Base-by-base conservation (phyloP, 257 asterid species). In the Capsicum baccatum region DNA sequence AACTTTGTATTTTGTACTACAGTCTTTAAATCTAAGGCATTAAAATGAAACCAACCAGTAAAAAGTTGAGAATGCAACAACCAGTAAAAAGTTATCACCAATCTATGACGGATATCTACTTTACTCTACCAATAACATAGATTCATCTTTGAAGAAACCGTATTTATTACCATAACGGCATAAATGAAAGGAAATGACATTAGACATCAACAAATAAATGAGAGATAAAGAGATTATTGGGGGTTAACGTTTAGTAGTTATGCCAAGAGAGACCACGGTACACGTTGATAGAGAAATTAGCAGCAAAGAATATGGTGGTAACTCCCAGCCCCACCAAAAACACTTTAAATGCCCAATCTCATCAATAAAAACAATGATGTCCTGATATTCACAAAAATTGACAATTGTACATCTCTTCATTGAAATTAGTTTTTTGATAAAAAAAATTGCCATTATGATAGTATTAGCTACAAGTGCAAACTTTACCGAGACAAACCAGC, bases 231-330 rank as follows among this genome's bases (percentile, higher is more conserved):
- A 4, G 42, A 39, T 39, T 39, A 39, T 39, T 39, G 42, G 15
- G 6, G 60, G 3, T 59, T 59, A 94, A 97, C 91, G 91, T 74
- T 87, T 95, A 97, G 55, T 93, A 91, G 33, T 86, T 85, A 87
- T 94, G 98, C 99, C 99, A 94, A 84, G 96, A 86, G 68, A 94
- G 91, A 73, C 98, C 98, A 33, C 99, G 98, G 88, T 93, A 96
- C 79, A 94, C 95, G 87, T 96, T 96, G 87, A 90, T 79, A 69
- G 99, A 93, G 90, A 95, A 92, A 44, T 93, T 90, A 6, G 89
- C 94, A 67, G 98, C 87, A 37, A 95, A 87, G 86, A 90, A 95
- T 59, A 95, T 78, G 86, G 98, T 94, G 84, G 98, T 86, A 54
- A 88, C 86, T 52, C 96, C 97, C 55, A 96, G 93, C 33, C 96